Base-by-base conservation (phyloP, 164 flowering plant species). In the Aristolochia fimbriata region DNA sequence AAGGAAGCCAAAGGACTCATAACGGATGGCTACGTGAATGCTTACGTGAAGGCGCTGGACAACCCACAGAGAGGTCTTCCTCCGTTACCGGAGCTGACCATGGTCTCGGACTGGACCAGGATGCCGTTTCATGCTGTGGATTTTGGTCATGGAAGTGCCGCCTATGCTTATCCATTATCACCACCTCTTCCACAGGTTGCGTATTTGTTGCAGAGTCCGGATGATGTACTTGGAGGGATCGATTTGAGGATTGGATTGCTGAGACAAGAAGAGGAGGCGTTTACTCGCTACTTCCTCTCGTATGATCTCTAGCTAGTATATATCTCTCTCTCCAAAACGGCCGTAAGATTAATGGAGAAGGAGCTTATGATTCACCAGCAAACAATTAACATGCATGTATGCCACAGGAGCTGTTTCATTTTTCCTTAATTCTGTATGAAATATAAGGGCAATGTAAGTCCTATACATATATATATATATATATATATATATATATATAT, bases 91-190 rank as follows among this genome's bases (percentile, higher is more conserved):
- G 84, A 76, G 66, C 76, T 78, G 3, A 81, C 85, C 1, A 41
- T 81, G 1, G 72, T 78, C 21, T 78, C 80, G 0, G 85, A 81
- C 48, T 76, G 78, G 82, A 78, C 80, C 8, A 71, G 76, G 45
- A 71, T 64, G 70, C 82, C 85, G 4, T 78, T 78, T 55, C 82
- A 81, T 64, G 67, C 63, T 55, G 51, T 78, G 6, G 65, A 66
- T 46, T 76, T 78, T 58, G 63, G 76, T 0, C 61, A 57, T 21
- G 77, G 73, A 49, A 65, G 61, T 58, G 74, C 82, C 21, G 63
- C 69, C 30, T 74, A 57, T 66, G 80, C 65, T 15, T 62, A 73
- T 24, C 81, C 80, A 0, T 47, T 81, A 61, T 62, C 61, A 20
- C 60, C 81, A 67, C 82, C 82, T 22, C 41, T 81, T 31, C 76